These are phyloP conservation scores for Hypoxylon sp. DNA, from an alignment of 2,329 filamentous ascomycete genomes.

Conservation along the genomic window DNA sequence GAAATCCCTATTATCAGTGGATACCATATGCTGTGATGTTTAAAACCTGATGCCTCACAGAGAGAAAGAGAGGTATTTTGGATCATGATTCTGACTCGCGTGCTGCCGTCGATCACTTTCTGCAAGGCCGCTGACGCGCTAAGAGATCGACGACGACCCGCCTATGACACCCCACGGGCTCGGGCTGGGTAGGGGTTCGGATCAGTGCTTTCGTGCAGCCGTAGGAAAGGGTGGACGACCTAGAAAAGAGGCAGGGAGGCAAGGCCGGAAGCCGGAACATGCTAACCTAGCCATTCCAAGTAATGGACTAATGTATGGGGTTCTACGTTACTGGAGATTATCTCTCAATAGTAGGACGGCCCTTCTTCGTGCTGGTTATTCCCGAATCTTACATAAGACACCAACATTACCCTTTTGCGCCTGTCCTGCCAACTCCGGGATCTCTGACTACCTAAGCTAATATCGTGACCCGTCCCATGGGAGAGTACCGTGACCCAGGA, in stretches of 20 bases:
- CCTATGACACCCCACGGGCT: slow-evolving; percentile 21
- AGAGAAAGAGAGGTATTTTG: background rate
- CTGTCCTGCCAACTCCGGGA: background rate
- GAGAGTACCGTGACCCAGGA: background rate
- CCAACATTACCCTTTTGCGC: background rate
- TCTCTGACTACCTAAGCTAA: background rate
- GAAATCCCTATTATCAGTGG: no score
- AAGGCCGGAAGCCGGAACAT: slow-evolving; percentile 1
- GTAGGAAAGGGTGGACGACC: background rate
- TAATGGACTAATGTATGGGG: background rate
- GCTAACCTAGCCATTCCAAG: slow-evolving; percentile 24
- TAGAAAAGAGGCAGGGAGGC: background rate
- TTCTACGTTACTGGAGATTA: no score
- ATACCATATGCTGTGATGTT: no score
- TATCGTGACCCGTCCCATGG: background rate
- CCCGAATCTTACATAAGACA: slow-evolving; percentile 36
- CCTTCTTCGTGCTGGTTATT: slow-evolving; percentile 19
- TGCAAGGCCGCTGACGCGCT: slow-evolving; percentile 26
- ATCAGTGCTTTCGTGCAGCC: slow-evolving; percentile 7
- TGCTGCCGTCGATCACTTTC: slow-evolving; percentile 24
- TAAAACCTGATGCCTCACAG: background rate
- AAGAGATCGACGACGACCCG: slow-evolving; percentile 35
- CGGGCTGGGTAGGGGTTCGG: slow-evolving; percentile 10
- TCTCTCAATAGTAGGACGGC: background rate
- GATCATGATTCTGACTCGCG: slow-evolving; percentile 13